phyloP scores from a whole-genome alignment of 2,329 filamentous ascomycete species.

The Diplodia sapinea region DNA sequence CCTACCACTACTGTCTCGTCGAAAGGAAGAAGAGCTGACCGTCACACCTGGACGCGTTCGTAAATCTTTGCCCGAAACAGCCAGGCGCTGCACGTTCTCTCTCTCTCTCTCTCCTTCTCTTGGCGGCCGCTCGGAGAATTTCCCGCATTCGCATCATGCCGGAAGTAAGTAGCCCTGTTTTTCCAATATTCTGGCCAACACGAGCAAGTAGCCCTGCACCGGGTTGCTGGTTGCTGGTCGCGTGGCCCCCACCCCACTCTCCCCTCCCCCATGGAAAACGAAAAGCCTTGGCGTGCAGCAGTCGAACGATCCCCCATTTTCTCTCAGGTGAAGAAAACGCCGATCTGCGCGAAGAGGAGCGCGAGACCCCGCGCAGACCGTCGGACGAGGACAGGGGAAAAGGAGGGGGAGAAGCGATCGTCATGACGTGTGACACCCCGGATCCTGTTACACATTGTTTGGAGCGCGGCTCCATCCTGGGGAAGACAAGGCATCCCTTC shows the following conservation, averaged over 20 bases:
- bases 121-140: no score
- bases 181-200: no score
- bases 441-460: background rate
- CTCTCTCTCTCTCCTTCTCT: no score
- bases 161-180: no score
- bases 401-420: background rate
- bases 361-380: background rate
- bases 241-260: background rate
- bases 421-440: background rate
- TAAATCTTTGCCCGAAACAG: no score
- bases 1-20: background rate
- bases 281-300: background rate
- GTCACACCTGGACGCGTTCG: background rate
- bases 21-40: background rate
- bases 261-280: no score
- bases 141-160: no score
- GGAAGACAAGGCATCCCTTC: background rate
- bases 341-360: background rate
- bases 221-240: background rate
- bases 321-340: background rate
- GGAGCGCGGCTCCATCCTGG: background rate
- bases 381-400: background rate
- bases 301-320: background rate
- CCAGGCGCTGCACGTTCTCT: no score
- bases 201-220: background rate